Base-by-base conservation (phyloP, 2,329 filamentous ascomycete species). In the Gnomoniopsis sp. region DNA sequence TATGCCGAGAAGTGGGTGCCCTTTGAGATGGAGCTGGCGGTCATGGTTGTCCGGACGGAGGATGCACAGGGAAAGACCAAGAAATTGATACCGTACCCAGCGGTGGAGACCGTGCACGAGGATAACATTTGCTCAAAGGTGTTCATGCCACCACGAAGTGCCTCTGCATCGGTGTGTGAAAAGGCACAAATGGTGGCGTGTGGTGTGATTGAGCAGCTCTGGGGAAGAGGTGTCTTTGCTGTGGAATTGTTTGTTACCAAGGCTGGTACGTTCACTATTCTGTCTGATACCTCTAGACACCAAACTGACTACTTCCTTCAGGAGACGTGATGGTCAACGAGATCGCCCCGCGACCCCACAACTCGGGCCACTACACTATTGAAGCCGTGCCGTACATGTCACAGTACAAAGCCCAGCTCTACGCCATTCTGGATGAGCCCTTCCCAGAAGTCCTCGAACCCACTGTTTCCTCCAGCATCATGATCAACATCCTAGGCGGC, bases 101-200 rank as follows among this genome's bases (percentile, higher is more conserved):
- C 88, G 0, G 93, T 97, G 2, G 95, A 99, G 77, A 98, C 93
- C 1, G 84, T 98, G 33, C 95, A 99, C 67, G 91, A 97, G 74
- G 90, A 98, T 73, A 95, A 87, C 69, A 92, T 99, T 66, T 98
- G 95, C 83, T 95, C 96, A 66, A 87, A 93, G 64, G 91, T 93
- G 2, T 97, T 93, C 70, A 88, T 88, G 54, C 95, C 95, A 2
- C 90, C 93, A 1, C 83, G 93, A 41, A 80, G 83, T 7, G 86
- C 96, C 3, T 78, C 86, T 1, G 75, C 79, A 1, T 73, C 78
- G 1, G 79, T 89, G 43, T 83, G 84, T 61, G 73, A 84, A 64
- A 77, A 83, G 66, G 93, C 93, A 0, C 87, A 91, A 69, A 82
- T 87, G 46, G 80, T 97, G 0, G 95, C 93, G 0, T 85, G 86